Evolutionary conservation across 768 basidiomycete genomes (phyloP), one percentile per base, ranked within the genome.

Genomic region (Lyophyllum semitale): DNA sequence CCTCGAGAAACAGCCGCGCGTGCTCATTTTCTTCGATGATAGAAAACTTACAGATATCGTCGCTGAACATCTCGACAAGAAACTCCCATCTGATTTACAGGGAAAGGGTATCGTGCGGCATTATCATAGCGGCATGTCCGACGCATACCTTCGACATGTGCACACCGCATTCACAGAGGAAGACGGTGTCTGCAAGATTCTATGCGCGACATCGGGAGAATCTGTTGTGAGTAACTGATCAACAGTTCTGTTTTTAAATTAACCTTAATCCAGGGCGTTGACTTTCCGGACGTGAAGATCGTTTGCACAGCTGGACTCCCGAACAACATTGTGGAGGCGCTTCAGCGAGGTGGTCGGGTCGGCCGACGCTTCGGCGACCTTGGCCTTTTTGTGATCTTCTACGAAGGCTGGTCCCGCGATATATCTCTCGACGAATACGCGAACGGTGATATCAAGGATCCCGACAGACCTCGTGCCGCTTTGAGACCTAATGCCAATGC

Each of bases 161-260:
- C 68, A 59, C 18, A 33, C 54, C 0, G 55, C 59, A 30, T 71
- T 71, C 48, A 58, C 50, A 1, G 32, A 54, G 0, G 38, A 44
- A 3, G 27, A 58, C 25, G 62, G 66, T 0, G 17, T 1, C 0
- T 70, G 70, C 32, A 53, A 61, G 7, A 59, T 71, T 7, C 56
- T 70, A 6, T 58, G 61, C 54, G 63, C 63, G 0, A 71, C 63
- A 0, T 59, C 54, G 9, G 67, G 66, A 0, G 61, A 60, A 1
- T 63, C 70, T 22, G 65, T 63, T 0, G 70, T 68, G 43, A 37
- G 55, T 51, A 38, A 27, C n/a, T 47, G n/a, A 32, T 52, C n/a
- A 13, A 51, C 38, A 1, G 15, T 51, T 26, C 7, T 11, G 45
- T 20, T 8, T 29, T 27, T 23, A 23, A 8, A 35, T 25, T 51